A percentile compares a stretch with the other conserved stretches of the same genome.
These are phyloP conservation scores for Cladorrhinum sp. DNA, from an alignment of 2,329 filamentous ascomycete species.

Conservation along the genomic window DNA sequence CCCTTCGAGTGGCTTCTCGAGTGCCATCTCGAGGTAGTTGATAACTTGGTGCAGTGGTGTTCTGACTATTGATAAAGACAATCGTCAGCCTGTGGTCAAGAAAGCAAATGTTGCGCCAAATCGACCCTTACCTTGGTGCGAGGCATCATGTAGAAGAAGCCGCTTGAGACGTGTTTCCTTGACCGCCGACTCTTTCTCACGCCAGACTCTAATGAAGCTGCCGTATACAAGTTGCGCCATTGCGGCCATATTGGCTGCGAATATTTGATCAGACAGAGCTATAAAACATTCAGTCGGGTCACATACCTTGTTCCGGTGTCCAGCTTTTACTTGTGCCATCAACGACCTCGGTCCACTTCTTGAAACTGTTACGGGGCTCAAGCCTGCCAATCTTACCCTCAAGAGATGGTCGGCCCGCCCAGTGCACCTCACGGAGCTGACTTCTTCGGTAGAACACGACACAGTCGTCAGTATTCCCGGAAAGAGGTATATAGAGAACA, in stretches of 20 bases:
- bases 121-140: conserved; percentile 57
- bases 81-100: too few species aligned
- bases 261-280: neutral
- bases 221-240: conserved; percentile 84
- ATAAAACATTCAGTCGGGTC: neutral
- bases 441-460: conserved; percentile 83
- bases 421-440: conserved; percentile 75
- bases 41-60: conserved; percentile 91
- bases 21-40: conserved; percentile 87
- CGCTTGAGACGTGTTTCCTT: conserved; percentile 78
- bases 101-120: too few species aligned
- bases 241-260: conserved; percentile 71
- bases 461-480: conserved; percentile 71
- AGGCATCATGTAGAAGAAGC: conserved; percentile 79
- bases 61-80: conserved; percentile 52
- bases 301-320: conserved; percentile 67
- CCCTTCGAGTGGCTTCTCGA: conserved; percentile 74
- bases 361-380: conserved; percentile 77
- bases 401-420: conserved; percentile 80
- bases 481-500: conserved; percentile 76
- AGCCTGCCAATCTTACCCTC: conserved; percentile 70
- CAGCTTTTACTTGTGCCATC: conserved; percentile 80
- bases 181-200: conserved; percentile 79
- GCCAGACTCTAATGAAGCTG: conserved; percentile 87
- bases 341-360: conserved; percentile 76